phyloP scores from a whole-genome alignment of 2,329 filamentous ascomycete genomes.

The Apiospora koreana region DNA sequence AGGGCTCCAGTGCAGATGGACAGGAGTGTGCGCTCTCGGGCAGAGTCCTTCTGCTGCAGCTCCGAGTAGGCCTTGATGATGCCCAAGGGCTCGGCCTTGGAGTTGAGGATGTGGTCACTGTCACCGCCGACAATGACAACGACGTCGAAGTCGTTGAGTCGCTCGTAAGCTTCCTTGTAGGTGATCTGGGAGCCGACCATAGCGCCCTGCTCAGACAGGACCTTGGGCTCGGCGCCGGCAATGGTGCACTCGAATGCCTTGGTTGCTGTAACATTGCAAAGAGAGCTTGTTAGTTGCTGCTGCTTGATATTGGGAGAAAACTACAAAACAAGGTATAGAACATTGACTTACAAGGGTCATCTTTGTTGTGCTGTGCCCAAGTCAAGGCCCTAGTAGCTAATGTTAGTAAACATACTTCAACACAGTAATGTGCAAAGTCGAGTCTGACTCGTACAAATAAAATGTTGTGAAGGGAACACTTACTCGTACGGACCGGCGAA shows the following conservation, averaged over 20 bases:
- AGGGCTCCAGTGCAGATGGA: slow-evolving; percentile 80
- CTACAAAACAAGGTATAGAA: slow-evolving; percentile 14
- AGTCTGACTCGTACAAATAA: neutral
- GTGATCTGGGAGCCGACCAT: slow-evolving; percentile 73
- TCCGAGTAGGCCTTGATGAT: slow-evolving; percentile 78
- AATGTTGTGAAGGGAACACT: neutral
- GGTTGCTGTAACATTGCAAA: slow-evolving; percentile 38
- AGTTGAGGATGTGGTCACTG: slow-evolving; percentile 63
- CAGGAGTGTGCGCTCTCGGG: slow-evolving; percentile 78
- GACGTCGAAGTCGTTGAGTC: slow-evolving; percentile 75
- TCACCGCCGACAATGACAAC: slow-evolving; percentile 77
- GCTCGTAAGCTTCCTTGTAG: slow-evolving; percentile 76
- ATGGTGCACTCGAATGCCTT: slow-evolving; percentile 62
- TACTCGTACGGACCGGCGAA: slow-evolving; percentile 51
- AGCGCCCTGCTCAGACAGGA: slow-evolving; percentile 63
- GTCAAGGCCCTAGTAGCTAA: slow-evolving; percentile 47
- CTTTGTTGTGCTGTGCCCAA: slow-evolving; percentile 52
- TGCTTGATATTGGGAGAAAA: neutral
- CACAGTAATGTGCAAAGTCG: neutral
- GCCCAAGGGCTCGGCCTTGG: slow-evolving; percentile 67
- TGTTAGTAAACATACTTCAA: neutral
- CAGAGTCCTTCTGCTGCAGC: slow-evolving; percentile 76
- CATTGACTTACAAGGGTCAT: slow-evolving; percentile 50
- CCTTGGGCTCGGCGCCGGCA: slow-evolving; percentile 53
- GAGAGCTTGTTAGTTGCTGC: neutral